Evolutionary conservation across 148 eudicot genomes (phyloP).

Genomic region (Polygonum maritimum): DNA sequence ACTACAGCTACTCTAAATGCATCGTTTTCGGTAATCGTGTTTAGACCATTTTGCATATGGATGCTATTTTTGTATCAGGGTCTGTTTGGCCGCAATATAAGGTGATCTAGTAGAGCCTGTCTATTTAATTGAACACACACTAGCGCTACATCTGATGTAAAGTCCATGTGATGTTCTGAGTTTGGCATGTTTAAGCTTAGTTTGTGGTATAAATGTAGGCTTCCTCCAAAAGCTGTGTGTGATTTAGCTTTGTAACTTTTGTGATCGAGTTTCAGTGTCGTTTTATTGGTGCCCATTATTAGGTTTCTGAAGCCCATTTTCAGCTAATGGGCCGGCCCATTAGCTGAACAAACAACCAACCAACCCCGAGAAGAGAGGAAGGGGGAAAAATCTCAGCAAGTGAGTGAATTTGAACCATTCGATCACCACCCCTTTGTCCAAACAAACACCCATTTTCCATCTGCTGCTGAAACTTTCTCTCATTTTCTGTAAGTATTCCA

Average conservation of each 20-base stretch:
- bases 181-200: background rate
- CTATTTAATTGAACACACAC: background rate
- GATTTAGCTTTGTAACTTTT: background rate
- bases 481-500: no score
- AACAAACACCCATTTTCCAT: no score
- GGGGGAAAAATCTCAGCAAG: no score
- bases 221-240: background rate
- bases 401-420: no score
- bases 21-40: conserved; percentile 17
- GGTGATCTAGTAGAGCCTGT: background rate
- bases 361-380: no score
- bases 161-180: background rate
- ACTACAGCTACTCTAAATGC: conserved; percentile 11
- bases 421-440: no score
- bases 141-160: background rate
- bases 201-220: conserved; percentile 1
- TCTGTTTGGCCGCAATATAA: background rate
- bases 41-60: conserved; percentile 19
- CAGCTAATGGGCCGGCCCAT: no score
- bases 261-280: background rate
- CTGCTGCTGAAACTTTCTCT: no score
- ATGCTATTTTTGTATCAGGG: conserved; percentile 23
- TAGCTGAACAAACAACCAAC: no score
- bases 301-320: no score
- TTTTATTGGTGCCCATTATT: no score